Percentiles rank a stretch among this genome's conserved stretches.
Evolutionary conservation across 1,284 basidiomycete species (phyloP).

Genomic region (Ceratobasidium sp.): DNA sequence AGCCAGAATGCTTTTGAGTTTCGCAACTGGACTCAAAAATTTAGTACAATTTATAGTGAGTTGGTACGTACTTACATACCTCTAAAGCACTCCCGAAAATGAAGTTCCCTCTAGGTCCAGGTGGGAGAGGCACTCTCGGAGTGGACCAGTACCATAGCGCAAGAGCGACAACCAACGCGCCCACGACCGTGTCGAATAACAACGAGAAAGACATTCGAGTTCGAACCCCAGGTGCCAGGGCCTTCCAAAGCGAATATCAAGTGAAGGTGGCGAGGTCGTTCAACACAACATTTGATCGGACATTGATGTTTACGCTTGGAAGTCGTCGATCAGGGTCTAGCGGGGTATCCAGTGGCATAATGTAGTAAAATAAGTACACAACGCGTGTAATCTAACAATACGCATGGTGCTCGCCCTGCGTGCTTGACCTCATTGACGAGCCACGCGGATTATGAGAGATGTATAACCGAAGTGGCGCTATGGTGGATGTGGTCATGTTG

Average conservation of each 20-base stretch:
- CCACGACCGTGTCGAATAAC: not conserved
- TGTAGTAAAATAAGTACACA: no score
- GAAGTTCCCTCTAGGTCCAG: slow-evolving; percentile 21
- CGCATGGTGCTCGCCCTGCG: no score
- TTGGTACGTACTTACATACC: not conserved
- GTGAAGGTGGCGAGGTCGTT: not conserved
- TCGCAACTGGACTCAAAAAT: slow-evolving; percentile 6
- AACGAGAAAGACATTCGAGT: not conserved
- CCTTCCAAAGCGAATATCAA: no score
- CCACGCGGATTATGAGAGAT: no score
- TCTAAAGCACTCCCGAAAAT: slow-evolving; percentile 34
- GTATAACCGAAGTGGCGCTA: no score
- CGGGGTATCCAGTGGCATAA: no score
- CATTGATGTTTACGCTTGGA: no score
- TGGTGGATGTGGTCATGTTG: no score
- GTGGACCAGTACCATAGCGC: slow-evolving; percentile 16
- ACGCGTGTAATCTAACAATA: no score
- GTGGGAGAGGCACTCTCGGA: slow-evolving; percentile 25
- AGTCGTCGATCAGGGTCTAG: no score
- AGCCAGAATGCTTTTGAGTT: slow-evolving; percentile 29
- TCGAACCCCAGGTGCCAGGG: no score
- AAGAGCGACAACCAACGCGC: slow-evolving; percentile 1
- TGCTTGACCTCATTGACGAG: no score
- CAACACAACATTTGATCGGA: not conserved
- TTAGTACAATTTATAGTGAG: not conserved